Base-by-base conservation (phyloP, 1,139 yeast species). In the Saccharomyces hybrid region DNA sequence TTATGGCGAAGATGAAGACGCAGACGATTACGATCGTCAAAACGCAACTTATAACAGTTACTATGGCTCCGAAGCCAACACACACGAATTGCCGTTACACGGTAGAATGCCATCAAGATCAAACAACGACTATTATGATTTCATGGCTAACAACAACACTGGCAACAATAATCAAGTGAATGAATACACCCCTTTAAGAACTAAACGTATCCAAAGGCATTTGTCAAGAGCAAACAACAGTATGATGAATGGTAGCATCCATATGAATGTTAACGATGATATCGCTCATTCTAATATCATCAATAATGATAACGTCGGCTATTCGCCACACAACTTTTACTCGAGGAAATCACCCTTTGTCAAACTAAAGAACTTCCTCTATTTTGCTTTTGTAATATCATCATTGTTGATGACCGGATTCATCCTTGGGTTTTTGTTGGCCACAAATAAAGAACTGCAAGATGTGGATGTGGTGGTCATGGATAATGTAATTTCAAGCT, bases 371-470 rank as follows among this genome's bases (percentile, higher is more conserved):
- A 79, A 78, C 47, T 78, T 82, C 53, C 72, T 86, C 47, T 83
- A 83, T 63, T 78, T 87, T 3, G 67, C 82, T 28, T 67, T 81
- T 7, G 73, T 84, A 52, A 80, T 84, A 2, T 61, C 81, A 9
- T 69, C 78, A 13, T 75, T 86, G 13, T 70, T 86, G 25, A 75
- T 82, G 0, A 68, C 86, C 31, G 97, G 97, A 2, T 90, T 89
- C 66, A 74, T 86, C 5, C 77, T 86, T 67, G 98, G 97, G 0
- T 88, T 91, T 66, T 74, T 89, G 4, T 74, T 91, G 54, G 97
- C 97, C 0, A 85, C 96, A 1, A 84, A 91, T 20, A 90, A 89
- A 64, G 97, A 93, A 55, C 75, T 93, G 57, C 82, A 86, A 54
- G 77, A 80, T 59, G 86, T 89, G 30, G 73, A 79, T 28, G 80